phyloP scores from a whole-genome alignment of 2,329 filamentous ascomycete genomes.

The Hypoxylon sp. region DNA sequence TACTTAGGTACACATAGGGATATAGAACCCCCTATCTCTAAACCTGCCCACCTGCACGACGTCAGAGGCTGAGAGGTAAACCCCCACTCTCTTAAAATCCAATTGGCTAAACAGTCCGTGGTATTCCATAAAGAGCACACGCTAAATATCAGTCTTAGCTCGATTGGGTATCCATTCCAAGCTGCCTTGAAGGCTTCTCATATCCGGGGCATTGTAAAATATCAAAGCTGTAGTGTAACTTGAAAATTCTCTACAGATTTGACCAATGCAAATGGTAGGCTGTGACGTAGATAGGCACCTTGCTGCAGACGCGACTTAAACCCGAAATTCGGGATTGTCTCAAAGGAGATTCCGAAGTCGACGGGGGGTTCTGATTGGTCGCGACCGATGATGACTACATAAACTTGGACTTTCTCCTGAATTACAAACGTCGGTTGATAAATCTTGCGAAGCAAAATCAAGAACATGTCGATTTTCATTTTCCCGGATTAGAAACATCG shows the following conservation, averaged over 20 bases:
- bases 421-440: constrained; percentile 7
- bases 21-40: background rate
- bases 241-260: background rate
- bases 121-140: too few relatives aligned
- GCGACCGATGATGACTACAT: constrained; percentile 8
- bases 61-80: background rate
- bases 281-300: background rate
- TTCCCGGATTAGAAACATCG: constrained; percentile 10
- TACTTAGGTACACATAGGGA: background rate
- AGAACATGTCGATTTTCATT: background rate
- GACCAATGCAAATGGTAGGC: background rate
- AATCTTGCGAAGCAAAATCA: background rate
- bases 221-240: background rate
- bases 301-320: background rate
- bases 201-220: background rate
- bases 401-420: constrained; percentile 3
- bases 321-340: constrained; percentile 5
- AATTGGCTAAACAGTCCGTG: background rate
- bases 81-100: background rate
- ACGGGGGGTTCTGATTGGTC: constrained; percentile 7
- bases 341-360: constrained; percentile 35
- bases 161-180: background rate
- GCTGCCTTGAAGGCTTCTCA: background rate
- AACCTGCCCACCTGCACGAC: background rate
- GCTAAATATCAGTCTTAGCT: background rate